Conservation (phyloP, 192 early-diverging fungal species). For the Backusella tarrabulga region DNA sequence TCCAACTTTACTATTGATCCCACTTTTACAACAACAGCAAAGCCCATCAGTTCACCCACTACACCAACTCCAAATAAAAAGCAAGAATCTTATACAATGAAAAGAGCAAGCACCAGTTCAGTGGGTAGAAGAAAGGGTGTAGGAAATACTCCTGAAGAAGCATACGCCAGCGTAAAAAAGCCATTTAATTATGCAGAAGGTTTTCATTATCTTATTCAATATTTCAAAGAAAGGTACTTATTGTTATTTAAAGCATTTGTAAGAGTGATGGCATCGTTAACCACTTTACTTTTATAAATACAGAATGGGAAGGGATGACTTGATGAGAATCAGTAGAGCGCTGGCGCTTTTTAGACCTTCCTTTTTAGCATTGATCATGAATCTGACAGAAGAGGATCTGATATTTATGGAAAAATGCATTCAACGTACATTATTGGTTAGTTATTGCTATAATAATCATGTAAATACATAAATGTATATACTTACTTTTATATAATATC, state of each 20-base stretch:
- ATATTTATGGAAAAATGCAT: conserved; percentile 97
- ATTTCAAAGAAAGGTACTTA: conserved; percentile 69
- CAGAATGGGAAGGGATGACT: conserved; percentile 86
- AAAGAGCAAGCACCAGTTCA: not conserved
- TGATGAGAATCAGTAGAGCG: conserved; percentile 86
- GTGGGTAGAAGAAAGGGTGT: conserved; percentile 14
- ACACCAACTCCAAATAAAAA: conserved; percentile 1
- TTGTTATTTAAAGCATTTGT: not conserved
- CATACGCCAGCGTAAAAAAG: conserved; percentile 76
- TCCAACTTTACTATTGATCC: not conserved
- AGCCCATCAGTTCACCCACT: not conserved
- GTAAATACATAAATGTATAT: not conserved
- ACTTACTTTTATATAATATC: not conserved
- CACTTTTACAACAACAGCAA: not conserved
- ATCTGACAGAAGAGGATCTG: conserved; percentile 90
- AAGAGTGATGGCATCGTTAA: too few species aligned
- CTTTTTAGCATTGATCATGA: conserved; percentile 93
- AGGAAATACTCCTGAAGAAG: conserved; percentile 57
- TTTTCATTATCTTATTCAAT: conserved; percentile 87
- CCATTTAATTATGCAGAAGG: conserved; percentile 93
- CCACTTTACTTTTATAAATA: not conserved
- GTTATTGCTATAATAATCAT: not conserved
- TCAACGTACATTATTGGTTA: conserved; percentile 84
- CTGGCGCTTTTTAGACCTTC: conserved; percentile 91
- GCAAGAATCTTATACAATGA: conserved; percentile 7